Evolutionary conservation across 371 early-diverging fungal genomes (phyloP).

Genomic region (Globomyces sp.): DNA sequence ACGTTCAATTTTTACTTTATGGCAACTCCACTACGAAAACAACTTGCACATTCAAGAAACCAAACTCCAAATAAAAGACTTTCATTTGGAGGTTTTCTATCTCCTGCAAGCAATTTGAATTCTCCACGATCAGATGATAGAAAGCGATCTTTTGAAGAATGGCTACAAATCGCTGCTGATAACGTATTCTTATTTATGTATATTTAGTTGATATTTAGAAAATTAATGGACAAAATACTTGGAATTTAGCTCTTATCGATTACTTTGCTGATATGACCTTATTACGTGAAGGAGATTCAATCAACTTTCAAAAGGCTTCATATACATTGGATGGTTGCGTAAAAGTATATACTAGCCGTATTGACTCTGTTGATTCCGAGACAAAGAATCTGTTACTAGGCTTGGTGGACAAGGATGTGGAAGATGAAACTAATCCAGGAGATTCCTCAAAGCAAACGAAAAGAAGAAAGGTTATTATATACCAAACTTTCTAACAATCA

Average conservation of each 20-base stretch:
- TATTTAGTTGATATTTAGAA: conserved; percentile 61
- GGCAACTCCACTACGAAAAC: neutral
- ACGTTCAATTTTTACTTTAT: neutral
- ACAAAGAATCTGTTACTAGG: conserved; percentile 91
- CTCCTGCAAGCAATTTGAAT: neutral
- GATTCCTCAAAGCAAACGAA: conserved; percentile 19
- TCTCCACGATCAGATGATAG: conserved; percentile 10
- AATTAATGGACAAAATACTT: conserved; percentile 96
- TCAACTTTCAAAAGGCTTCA: conserved; percentile 99
- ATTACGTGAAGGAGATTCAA: conserved; percentile 90
- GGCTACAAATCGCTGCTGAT: conserved; percentile 97
- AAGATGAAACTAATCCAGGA: conserved; percentile 16
- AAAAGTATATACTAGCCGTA: conserved; percentile 97
- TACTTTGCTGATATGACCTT: conserved; percentile 96
- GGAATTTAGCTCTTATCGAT: conserved; percentile 98
- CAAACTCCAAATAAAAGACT: conserved; percentile 11
- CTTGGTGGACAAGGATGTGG: conserved; percentile 47
- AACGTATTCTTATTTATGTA: conserved; percentile 59
- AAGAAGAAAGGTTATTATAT: conserved; percentile 16
- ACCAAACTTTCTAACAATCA: neutral
- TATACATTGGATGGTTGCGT: conserved; percentile 98
- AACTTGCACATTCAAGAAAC: conserved; percentile 1
- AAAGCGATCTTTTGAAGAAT: conserved; percentile 76
- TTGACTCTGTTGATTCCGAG: conserved; percentile 97
- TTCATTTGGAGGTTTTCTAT: conserved; percentile 14